phyloP scores from a whole-genome alignment of 495 filamentous ascomycete genomes.

The Venustampulla echinocandica region DNA sequence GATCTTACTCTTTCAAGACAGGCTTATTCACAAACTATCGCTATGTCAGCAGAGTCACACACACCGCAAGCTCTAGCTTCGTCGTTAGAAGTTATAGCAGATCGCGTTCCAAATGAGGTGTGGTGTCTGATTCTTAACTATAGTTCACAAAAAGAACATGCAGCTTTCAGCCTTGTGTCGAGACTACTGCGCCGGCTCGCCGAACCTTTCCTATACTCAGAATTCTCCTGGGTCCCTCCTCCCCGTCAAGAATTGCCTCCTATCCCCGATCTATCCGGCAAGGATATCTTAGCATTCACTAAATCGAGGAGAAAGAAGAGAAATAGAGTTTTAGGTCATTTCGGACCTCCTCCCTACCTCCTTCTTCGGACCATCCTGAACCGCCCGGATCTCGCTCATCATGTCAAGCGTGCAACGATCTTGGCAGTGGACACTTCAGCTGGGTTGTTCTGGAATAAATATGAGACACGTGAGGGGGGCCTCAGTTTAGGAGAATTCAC shows the following conservation, averaged over 20 bases:
- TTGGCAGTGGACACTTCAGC: background rate
- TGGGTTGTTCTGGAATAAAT: background rate
- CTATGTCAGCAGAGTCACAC: too few relatives aligned
- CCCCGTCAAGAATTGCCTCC: background rate
- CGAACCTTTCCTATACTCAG: background rate
- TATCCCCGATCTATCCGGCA: background rate
- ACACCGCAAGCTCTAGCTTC: too few relatives aligned
- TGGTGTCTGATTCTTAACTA: background rate
- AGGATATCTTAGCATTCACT: background rate
- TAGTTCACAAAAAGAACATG: background rate
- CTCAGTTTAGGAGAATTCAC: background rate
- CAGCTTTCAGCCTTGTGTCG: background rate
- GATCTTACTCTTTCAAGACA: too few relatives aligned
- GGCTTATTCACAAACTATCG: too few relatives aligned
- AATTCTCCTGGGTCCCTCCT: background rate
- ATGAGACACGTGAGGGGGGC: background rate
- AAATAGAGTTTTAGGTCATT: background rate
- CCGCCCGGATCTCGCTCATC: background rate
- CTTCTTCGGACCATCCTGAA: background rate
- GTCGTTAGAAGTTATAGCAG: too few relatives aligned
- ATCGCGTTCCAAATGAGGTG: background rate
- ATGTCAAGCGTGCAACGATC: background rate
- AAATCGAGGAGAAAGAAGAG: background rate
- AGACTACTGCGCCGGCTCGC: background rate
- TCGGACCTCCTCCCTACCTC: background rate